These are phyloP conservation scores for Eimeria tenella DNA, from an alignment of 169 alveolate genomes.

Conservation along the genomic window DNA sequence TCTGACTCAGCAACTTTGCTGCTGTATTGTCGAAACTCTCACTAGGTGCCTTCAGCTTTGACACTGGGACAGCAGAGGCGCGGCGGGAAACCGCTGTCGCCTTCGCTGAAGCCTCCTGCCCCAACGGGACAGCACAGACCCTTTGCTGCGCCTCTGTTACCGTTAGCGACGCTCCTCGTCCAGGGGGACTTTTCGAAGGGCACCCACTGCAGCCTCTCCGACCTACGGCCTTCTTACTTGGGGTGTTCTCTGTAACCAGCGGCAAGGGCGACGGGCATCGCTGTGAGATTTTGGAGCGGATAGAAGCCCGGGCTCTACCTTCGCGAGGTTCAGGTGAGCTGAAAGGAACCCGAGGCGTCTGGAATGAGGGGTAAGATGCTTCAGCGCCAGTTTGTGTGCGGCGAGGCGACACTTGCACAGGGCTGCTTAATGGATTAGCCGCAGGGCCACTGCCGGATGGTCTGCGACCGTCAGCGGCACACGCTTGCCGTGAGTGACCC, in stretches of 20 bases:
- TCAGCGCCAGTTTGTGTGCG: slow-evolving; percentile 31
- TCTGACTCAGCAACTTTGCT: not conserved
- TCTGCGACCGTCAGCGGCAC: not conserved
- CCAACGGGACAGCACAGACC: not conserved
- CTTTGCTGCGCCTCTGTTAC: not conserved
- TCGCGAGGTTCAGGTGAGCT: not conserved
- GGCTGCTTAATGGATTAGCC: slow-evolving; percentile 1
- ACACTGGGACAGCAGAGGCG: slow-evolving; percentile 15
- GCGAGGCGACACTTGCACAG: slow-evolving; percentile 52
- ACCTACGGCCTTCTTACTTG: not conserved
- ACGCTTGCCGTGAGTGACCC: not conserved
- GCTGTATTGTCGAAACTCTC: not conserved
- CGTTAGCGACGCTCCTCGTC: not conserved
- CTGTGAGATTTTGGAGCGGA: slow-evolving; percentile 39
- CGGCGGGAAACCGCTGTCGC: not conserved
- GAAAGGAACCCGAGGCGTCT: slow-evolving; percentile 51
- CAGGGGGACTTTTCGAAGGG: slow-evolving; percentile 1
- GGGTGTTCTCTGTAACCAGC: slow-evolving; percentile 15
- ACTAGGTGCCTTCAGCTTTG: not conserved
- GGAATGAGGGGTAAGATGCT: slow-evolving; percentile 3
- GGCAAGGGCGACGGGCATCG: slow-evolving; percentile 53
- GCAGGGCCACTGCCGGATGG: slow-evolving; percentile 34
- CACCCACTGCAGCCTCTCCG: not conserved
- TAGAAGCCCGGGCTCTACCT: not conserved
- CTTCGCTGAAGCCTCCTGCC: not conserved